Percentiles rank a stretch among this genome's conserved stretches.
Conservation (phyloP, 805 yeast genomes). For the Metahyphopichia silvanorum region DNA sequence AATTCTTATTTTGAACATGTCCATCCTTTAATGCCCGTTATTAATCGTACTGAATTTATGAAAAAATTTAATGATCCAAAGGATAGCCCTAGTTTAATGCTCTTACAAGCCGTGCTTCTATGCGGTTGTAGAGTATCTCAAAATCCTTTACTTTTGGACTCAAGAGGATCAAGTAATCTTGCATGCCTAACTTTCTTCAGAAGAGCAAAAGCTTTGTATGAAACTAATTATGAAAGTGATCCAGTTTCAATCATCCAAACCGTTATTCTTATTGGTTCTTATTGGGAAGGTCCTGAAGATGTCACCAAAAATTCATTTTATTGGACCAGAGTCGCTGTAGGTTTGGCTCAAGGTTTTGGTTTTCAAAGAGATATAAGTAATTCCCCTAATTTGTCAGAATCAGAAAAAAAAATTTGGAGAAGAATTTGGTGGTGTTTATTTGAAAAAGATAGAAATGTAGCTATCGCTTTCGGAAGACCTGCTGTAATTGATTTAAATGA, state of each 20-base stretch:
- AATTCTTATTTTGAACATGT: conserved; percentile 59
- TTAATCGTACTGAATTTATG: conserved; percentile 63
- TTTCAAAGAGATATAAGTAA: conserved; percentile 57
- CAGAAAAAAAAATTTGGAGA: conserved; percentile 51
- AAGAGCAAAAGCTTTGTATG: conserved; percentile 73
- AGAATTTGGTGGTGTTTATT: conserved; percentile 78
- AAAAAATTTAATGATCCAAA: conserved; percentile 49
- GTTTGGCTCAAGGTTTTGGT: conserved; percentile 74
- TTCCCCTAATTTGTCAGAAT: conserved; percentile 35
- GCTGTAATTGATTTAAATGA: conserved; percentile 64
- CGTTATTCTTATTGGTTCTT: conserved; percentile 57
- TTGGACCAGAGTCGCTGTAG: conserved; percentile 68
- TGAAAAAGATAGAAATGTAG: conserved; percentile 64
- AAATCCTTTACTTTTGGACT: conserved; percentile 51
- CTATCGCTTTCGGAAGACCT: conserved; percentile 76
- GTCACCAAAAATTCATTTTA: conserved; percentile 63
- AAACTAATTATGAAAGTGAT: conserved; percentile 65
- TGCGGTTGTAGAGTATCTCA: conserved; percentile 63
- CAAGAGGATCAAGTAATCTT: conserved; percentile 49
- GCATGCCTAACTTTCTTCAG: conserved; percentile 54
- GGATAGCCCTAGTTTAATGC: conserved; percentile 60
- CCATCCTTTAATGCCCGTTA: conserved; percentile 68
- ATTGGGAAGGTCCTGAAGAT: conserved; percentile 73
- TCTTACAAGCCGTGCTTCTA: conserved; percentile 64
- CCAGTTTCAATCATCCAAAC: conserved; percentile 61